A percentile compares a stretch with the other conserved stretches of the same genome.
phyloP scores from a whole-genome alignment of 352 stramenopile genomes.

The Pythium guiyangense region DNA sequence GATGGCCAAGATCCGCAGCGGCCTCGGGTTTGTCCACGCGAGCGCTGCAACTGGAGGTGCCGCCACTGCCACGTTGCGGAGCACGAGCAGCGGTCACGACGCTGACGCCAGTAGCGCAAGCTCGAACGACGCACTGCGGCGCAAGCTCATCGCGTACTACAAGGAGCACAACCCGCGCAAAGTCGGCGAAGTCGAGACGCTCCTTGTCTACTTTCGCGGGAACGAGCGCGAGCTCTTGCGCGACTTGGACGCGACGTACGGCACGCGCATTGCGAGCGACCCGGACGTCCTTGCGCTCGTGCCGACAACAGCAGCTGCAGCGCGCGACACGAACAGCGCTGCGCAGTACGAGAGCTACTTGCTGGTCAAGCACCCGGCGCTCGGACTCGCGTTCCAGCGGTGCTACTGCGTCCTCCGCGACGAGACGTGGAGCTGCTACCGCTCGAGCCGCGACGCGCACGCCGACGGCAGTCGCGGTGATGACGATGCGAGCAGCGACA shows the following conservation, averaged over 20 bases:
- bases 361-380: slow-evolving; percentile 31
- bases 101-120: not conserved
- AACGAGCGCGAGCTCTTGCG: slow-evolving; percentile 50
- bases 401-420: slow-evolving; percentile 34
- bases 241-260: slow-evolving; percentile 60
- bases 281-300: slow-evolving; percentile 23
- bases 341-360: slow-evolving; percentile 29
- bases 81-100: not conserved
- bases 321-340: not conserved
- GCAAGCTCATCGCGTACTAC: slow-evolving; percentile 86
- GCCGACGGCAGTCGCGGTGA: slow-evolving; percentile 4
- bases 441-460: slow-evolving; percentile 18
- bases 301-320: not conserved
- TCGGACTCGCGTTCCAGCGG: slow-evolving; percentile 24
- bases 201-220: slow-evolving; percentile 57
- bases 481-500: not conserved
- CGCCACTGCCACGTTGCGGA: not conserved
- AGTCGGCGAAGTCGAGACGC: slow-evolving; percentile 71
- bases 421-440: slow-evolving; percentile 27
- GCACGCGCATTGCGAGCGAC: slow-evolving; percentile 34
- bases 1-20: slow-evolving; percentile 50
- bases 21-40: slow-evolving; percentile 24
- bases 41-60: slow-evolving; percentile 1
- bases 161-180: slow-evolving; percentile 88
- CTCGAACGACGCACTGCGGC: slow-evolving; percentile 13